Evolutionary conservation across 192 early-diverging fungal species (phyloP).

Genomic region (Podila epicladia): DNA sequence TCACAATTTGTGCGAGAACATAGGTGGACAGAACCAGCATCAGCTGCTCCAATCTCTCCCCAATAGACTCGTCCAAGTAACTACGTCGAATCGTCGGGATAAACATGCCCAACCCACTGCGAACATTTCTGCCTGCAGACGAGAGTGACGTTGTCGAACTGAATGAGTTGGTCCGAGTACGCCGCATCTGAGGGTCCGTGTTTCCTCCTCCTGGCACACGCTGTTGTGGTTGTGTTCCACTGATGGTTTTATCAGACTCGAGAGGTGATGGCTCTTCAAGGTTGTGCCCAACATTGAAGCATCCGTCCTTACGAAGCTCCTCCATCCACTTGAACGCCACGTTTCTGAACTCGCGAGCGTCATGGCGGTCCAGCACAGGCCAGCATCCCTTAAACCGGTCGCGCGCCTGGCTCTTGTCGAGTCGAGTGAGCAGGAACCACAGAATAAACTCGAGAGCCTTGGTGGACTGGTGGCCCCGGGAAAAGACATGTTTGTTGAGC

Average conservation of each 20-base stretch:
- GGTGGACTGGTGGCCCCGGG: slow-evolving; percentile 62
- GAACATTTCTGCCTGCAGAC: neutral
- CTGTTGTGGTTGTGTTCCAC: neutral
- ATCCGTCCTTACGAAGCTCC: slow-evolving; percentile 58
- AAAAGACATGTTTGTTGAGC: slow-evolving; percentile 61
- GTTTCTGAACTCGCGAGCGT: slow-evolving; percentile 66
- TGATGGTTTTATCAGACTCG: neutral
- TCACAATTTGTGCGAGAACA: slow-evolving; percentile 14
- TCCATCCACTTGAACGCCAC: slow-evolving; percentile 69
- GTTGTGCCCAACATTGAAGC: slow-evolving; percentile 29
- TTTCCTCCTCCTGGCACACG: neutral
- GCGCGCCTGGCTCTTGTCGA: slow-evolving; percentile 48
- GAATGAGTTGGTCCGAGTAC: neutral
- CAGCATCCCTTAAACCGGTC: slow-evolving; percentile 63
- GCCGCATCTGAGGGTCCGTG: neutral
- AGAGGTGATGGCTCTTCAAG: neutral
- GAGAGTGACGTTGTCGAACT: neutral
- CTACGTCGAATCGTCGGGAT: slow-evolving; percentile 39
- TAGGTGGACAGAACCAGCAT: slow-evolving; percentile 36
- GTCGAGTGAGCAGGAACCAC: slow-evolving; percentile 58
- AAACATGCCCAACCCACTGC: slow-evolving; percentile 29
- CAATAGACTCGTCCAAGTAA: slow-evolving; percentile 46
- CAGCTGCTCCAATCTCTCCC: slow-evolving; percentile 36
- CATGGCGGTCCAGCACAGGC: slow-evolving; percentile 63
- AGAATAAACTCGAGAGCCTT: slow-evolving; percentile 67